Conservation (phyloP, 331 rosid species). For the Malus hybrid region DNA sequence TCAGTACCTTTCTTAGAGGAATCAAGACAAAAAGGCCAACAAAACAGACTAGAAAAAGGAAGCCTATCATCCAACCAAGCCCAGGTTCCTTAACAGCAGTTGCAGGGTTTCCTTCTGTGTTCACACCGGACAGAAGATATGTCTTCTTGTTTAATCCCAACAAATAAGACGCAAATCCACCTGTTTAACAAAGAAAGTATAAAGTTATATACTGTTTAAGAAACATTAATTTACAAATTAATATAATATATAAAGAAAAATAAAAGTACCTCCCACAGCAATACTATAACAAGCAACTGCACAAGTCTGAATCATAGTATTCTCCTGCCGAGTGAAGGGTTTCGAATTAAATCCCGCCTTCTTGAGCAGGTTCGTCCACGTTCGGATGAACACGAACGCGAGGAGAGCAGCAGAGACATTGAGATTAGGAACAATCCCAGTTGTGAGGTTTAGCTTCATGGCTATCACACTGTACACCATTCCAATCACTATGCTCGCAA, state of each 20-base stretch:
- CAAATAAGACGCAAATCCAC: constrained; percentile 86
- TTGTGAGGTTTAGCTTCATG: constrained; percentile 89
- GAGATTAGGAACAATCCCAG: constrained; percentile 75
- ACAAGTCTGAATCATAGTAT: constrained; percentile 87
- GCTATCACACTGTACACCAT: constrained; percentile 56
- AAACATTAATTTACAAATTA: background rate
- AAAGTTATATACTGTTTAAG: background rate
- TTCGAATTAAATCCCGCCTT: constrained; percentile 54
- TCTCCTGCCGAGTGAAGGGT: constrained; percentile 89
- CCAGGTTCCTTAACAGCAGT: constrained; percentile 62
- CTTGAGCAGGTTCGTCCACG: constrained; percentile 60
- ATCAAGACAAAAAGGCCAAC: constrained; percentile 89
- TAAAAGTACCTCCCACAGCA: constrained; percentile 57
- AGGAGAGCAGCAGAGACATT: constrained; percentile 90
- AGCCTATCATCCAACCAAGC: constrained; percentile 81
- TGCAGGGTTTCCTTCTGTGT: constrained; percentile 51
- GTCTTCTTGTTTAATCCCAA: constrained; percentile 73
- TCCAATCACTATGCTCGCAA: constrained; percentile 70
- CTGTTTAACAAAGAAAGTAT: constrained; percentile 17
- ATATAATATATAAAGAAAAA: background rate
- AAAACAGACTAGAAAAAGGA: constrained; percentile 80
- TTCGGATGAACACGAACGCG: constrained; percentile 51
- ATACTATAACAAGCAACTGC: constrained; percentile 89
- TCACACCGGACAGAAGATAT: constrained; percentile 66
- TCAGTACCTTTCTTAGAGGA: constrained; percentile 77